These are phyloP conservation scores for Microbotryomycetes sp. DNA, from an alignment of 1,284 basidiomycete genomes.

Conservation along the genomic window DNA sequence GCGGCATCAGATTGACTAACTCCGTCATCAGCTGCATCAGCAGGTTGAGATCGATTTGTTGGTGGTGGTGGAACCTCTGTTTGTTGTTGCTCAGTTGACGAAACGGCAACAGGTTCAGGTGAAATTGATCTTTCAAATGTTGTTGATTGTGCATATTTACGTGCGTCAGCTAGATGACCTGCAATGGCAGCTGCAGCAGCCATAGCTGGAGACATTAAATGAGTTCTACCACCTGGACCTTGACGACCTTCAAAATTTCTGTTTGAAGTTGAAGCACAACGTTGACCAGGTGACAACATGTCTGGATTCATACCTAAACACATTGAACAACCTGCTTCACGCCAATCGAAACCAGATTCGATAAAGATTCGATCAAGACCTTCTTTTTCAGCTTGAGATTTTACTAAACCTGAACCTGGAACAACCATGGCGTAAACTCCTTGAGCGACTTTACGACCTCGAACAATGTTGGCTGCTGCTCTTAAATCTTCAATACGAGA, in stretches of 20 bases:
- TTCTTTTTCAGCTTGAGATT: conserved; percentile 90
- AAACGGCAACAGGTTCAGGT: conserved; percentile 34
- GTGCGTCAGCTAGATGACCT: conserved; percentile 80
- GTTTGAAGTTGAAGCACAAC: conserved; percentile 93
- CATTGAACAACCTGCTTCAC: conserved; percentile 97
- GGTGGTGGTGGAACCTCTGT: conserved; percentile 35
- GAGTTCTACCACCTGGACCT: conserved; percentile 85
- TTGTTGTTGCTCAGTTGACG: conserved; percentile 28
- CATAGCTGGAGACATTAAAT: conserved; percentile 91
- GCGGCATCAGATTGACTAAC: conserved; percentile 27
- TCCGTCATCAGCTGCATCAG: conserved; percentile 42
- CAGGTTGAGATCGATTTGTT: conserved; percentile 22
- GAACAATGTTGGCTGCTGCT: conserved; percentile 75
- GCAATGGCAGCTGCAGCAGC: conserved; percentile 88
- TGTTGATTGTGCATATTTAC: conserved; percentile 61
- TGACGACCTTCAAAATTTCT: conserved; percentile 94
- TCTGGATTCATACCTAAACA: conserved; percentile 98
- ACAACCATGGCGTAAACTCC: conserved; percentile 88
- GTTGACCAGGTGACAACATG: conserved; percentile 79
- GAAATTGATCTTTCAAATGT: conserved; percentile 59
- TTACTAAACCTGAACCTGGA: conserved; percentile 88
- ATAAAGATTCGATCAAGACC: conserved; percentile 86
- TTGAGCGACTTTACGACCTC: conserved; percentile 68
- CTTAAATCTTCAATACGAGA: conserved; percentile 92
- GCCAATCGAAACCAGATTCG: conserved; percentile 94